Conservation (phyloP, 306 rosid genomes). For the Medicago ruthenica region DNA sequence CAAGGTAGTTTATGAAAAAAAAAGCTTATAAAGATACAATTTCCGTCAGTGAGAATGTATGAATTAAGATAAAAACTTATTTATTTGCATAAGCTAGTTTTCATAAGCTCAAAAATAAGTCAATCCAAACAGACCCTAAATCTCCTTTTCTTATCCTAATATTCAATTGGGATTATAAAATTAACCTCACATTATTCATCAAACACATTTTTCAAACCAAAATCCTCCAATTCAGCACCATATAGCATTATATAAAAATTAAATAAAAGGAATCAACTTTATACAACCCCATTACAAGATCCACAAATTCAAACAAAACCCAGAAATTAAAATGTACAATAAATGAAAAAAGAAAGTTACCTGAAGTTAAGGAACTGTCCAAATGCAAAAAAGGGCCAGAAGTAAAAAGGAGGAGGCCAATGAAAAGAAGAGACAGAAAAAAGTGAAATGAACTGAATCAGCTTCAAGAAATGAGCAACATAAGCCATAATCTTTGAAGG, state of each 20-base stretch:
- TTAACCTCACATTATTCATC: not conserved
- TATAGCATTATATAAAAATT: not conserved
- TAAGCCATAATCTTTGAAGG: constrained; percentile 78
- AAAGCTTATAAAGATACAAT: no score
- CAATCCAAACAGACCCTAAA: not conserved
- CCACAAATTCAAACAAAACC: constrained; percentile 1
- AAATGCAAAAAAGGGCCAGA: constrained; percentile 81
- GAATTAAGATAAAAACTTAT: no score
- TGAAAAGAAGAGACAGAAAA: constrained; percentile 67
- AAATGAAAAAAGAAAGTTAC: constrained; percentile 19
- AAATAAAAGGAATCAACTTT: constrained; percentile 26
- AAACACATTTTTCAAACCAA: not conserved
- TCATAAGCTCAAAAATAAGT: no score
- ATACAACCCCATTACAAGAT: constrained; percentile 39
- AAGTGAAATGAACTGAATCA: constrained; percentile 72
- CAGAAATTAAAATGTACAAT: not conserved
- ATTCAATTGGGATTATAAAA: not conserved
- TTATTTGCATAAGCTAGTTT: no score
- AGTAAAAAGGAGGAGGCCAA: constrained; percentile 83
- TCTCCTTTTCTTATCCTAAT: not conserved
- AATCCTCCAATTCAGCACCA: constrained; percentile 8
- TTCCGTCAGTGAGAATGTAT: no score
- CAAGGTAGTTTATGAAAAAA: no score
- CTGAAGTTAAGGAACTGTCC: constrained; percentile 90
- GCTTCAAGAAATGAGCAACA: constrained; percentile 67